These are phyloP conservation scores for Pestalotiopsis fici DNA, from an alignment of 2,329 filamentous ascomycete species.

Conservation along the genomic window DNA sequence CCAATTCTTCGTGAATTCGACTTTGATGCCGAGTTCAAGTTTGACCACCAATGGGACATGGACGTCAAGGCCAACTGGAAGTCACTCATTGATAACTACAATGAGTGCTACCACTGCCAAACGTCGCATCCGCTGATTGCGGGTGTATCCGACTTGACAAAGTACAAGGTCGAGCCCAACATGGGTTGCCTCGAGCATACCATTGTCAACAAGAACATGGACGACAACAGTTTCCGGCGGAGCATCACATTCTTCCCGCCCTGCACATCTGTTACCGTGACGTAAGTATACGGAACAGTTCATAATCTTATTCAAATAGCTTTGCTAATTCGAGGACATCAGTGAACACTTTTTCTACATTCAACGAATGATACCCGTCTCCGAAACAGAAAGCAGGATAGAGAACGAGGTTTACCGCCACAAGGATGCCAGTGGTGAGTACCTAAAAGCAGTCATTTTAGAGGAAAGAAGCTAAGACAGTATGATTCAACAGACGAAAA, in stretches of 20 bases:
- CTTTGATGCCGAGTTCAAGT: constrained; percentile 51
- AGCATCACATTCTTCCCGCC: constrained; percentile 41
- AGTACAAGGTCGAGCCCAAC: constrained; percentile 39
- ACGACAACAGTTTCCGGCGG: constrained; percentile 23
- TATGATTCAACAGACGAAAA: constrained; percentile 38
- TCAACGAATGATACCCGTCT: constrained; percentile 49
- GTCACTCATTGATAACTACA: constrained; percentile 64
- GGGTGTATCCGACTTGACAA: constrained; percentile 55
- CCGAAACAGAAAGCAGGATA: constrained; percentile 41
- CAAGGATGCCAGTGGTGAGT: constrained; percentile 32
- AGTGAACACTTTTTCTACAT: constrained; percentile 52
- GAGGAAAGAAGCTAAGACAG: too few relatives aligned
- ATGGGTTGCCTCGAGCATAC: constrained; percentile 36
- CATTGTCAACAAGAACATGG: constrained; percentile 34
- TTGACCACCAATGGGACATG: constrained; percentile 60
- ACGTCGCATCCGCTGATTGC: constrained; percentile 60
- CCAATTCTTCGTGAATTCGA: constrained; percentile 44
- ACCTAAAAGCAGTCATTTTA: too few relatives aligned
- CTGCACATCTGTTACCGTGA: constrained; percentile 37
- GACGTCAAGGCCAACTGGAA: constrained; percentile 62
- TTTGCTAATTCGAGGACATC: neutral
- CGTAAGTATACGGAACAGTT: constrained; percentile 31
- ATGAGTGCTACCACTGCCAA: constrained; percentile 66
- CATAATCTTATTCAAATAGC: neutral
- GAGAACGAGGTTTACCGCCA: constrained; percentile 54